Percentiles rank a stretch among this genome's conserved stretches.
Evolutionary conservation across 805 yeast genomes (phyloP).

Genomic region (Candida loeiensis): DNA sequence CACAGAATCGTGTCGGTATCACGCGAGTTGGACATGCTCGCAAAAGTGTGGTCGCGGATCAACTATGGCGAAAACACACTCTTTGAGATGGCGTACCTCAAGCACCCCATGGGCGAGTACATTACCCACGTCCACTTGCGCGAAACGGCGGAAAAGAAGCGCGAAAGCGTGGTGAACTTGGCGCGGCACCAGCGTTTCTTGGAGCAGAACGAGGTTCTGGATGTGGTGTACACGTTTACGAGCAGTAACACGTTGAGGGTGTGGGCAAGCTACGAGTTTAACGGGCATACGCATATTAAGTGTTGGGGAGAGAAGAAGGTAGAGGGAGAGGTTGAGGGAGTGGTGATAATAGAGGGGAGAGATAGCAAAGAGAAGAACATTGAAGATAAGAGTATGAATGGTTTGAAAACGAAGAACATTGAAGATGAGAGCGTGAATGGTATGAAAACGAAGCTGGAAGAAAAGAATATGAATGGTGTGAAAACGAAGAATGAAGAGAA

Average conservation of each 20-base stretch:
- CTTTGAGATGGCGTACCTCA: slow-evolving; percentile 61
- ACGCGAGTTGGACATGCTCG: slow-evolving; percentile 59
- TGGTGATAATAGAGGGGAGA: slow-evolving; percentile 31
- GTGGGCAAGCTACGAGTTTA: slow-evolving; percentile 65
- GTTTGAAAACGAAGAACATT: too few species aligned
- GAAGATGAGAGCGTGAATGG: too few species aligned
- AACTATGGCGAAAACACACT: slow-evolving; percentile 54
- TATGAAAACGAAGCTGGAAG: too few species aligned
- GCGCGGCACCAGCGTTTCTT: neutral
- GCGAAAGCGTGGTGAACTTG: slow-evolving; percentile 19
- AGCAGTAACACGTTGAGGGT: slow-evolving; percentile 57
- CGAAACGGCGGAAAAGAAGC: slow-evolving; percentile 5
- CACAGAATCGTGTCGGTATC: slow-evolving; percentile 58
- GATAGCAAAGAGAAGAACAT: neutral
- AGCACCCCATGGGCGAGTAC: slow-evolving; percentile 50
- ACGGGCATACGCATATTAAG: slow-evolving; percentile 53
- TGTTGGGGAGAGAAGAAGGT: slow-evolving; percentile 51
- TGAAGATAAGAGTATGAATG: too few species aligned
- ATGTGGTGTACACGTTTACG: slow-evolving; percentile 58
- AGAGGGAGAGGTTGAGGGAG: slow-evolving; percentile 13
- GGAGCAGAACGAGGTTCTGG: slow-evolving; percentile 17
- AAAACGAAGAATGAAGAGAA: slow-evolving; percentile 12
- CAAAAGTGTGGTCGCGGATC: slow-evolving; percentile 76
- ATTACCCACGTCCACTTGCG: slow-evolving; percentile 47
- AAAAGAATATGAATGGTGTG: too few species aligned